phyloP scores from a whole-genome alignment of 108 stramenopile species.

The Aurantiochytrium sp. region DNA sequence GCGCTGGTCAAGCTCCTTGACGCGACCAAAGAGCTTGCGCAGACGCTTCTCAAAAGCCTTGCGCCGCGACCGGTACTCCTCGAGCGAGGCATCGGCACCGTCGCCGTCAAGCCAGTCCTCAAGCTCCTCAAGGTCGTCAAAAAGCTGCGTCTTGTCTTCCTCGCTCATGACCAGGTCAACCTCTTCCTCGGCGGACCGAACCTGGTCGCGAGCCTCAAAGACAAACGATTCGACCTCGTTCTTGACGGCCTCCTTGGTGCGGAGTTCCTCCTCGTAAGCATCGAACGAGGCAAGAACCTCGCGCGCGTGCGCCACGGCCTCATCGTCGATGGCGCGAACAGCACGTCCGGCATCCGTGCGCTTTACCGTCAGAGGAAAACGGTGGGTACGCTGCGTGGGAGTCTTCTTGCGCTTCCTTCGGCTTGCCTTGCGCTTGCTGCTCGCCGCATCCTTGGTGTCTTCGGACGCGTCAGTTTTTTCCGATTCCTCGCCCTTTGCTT shows the following conservation, averaged over 20 bases:
- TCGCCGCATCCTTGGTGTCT: constrained; percentile 37
- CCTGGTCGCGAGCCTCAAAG: constrained; percentile 72
- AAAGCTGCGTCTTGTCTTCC: constrained; percentile 78
- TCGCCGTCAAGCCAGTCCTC: constrained; percentile 97
- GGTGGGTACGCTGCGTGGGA: constrained; percentile 43
- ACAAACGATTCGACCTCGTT: constrained; percentile 89
- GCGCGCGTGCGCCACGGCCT: constrained; percentile 65
- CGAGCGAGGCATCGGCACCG: constrained; percentile 65
- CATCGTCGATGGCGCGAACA: constrained; percentile 43
- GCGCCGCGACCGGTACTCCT: constrained; percentile 68
- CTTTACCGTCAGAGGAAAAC: constrained; percentile 43
- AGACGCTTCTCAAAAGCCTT: constrained; percentile 67
- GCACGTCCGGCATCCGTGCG: constrained; percentile 52
- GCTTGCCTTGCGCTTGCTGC: constrained; percentile 40
- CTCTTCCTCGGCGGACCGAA: constrained; percentile 67
- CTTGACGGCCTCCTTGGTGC: constrained; percentile 75
- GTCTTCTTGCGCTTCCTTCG: constrained; percentile 76
- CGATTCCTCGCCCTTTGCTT: constrained; percentile 30
- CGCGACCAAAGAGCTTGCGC: constrained; percentile 71
- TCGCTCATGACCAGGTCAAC: constrained; percentile 75
- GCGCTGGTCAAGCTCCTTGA: constrained; percentile 65
- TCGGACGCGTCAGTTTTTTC: constrained; percentile 18
- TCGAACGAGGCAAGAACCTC: constrained; percentile 67
- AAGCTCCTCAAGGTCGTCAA: constrained; percentile 58
- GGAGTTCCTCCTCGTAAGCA: constrained; percentile 70